Evolutionary conservation across 352 stramenopile species (phyloP).

Genomic region (Pythium periplocum): DNA sequence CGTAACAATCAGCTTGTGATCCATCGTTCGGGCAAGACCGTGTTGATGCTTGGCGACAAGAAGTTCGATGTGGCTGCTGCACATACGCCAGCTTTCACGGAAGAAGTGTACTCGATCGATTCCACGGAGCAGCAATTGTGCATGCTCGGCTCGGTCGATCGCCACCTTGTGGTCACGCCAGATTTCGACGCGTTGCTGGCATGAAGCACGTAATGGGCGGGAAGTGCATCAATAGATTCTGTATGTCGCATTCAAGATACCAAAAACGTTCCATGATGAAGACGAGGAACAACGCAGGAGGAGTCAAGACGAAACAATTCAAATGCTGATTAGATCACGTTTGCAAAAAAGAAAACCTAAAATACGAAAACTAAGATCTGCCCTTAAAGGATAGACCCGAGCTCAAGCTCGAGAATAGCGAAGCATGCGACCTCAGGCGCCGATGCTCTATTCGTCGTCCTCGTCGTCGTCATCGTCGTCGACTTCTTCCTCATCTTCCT

Average conservation of each 20-base stretch:
- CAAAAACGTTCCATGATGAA: too few species aligned
- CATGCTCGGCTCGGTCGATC: constrained; percentile 67
- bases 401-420: constrained; percentile 1
- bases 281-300: too few species aligned
- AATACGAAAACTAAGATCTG: too few species aligned
- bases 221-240: too few species aligned
- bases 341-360: too few species aligned
- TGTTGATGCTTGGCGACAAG: constrained; percentile 84
- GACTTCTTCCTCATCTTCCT: constrained; percentile 63
- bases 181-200: constrained; percentile 80
- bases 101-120: constrained; percentile 83
- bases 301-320: too few species aligned
- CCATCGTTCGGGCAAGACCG: constrained; percentile 80
- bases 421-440: not conserved
- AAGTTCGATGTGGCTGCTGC: constrained; percentile 75
- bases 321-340: too few species aligned
- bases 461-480: constrained; percentile 61
- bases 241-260: too few species aligned
- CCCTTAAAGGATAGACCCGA: constrained; percentile 11
- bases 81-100: constrained; percentile 77
- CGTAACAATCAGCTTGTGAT: constrained; percentile 53
- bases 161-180: constrained; percentile 79
- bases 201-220: constrained; percentile 19
- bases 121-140: constrained; percentile 62
- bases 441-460: constrained; percentile 45